Base-by-base conservation (phyloP, 1,139 yeast species). In the Geotrichum candidum region DNA sequence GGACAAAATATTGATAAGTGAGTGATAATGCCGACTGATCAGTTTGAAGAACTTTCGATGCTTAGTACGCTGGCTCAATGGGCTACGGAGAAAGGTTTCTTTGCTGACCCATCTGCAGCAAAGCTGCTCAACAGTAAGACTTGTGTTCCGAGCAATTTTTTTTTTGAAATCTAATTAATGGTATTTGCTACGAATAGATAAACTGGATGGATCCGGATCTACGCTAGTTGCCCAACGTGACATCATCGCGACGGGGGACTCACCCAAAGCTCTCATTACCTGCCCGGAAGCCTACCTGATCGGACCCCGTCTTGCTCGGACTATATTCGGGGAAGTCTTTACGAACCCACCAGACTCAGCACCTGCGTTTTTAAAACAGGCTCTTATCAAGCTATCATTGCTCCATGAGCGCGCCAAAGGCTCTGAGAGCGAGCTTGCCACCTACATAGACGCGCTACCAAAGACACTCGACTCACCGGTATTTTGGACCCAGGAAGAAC, bases 401-500 rank as follows among this genome's bases (percentile, higher is more conserved):
- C 64, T 65, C 38, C 68, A 71, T 53, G 60, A 52, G 25, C 57
- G 23, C 52, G 35, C 57, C 52, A 13, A 51, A 35, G 13, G 38
- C 45, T 1, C 23, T 2, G 31, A 29, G 13, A 29, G 53, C 51
- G 18, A 53, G 31, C 18, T 50, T 31, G 25, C 38, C 2, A 13
- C 53, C n/a, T 62, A 60, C 18, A 51, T 62, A 23, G 56, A 53
- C 10, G 60, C 59, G 13, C 53, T 62, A 22, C 64, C 64, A 23
- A 55, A 52, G 41, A 13, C 35, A 7, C 38, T 56, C 11, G 64
- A 60, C 18, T 57, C 58, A 33, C 64, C 64, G 10, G 27, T 57
- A 6, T 57, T 57, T 27, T 62, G 64, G 64, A 52, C 75, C 18
- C 72, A 79, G 0, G 74, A 75, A 5, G 88, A 87, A 55, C 63